Evolutionary conservation across 2,329 filamentous ascomycete species (phyloP), one percentile per base, ranked within the genome.

Genomic region (Aspergillus sp.): DNA sequence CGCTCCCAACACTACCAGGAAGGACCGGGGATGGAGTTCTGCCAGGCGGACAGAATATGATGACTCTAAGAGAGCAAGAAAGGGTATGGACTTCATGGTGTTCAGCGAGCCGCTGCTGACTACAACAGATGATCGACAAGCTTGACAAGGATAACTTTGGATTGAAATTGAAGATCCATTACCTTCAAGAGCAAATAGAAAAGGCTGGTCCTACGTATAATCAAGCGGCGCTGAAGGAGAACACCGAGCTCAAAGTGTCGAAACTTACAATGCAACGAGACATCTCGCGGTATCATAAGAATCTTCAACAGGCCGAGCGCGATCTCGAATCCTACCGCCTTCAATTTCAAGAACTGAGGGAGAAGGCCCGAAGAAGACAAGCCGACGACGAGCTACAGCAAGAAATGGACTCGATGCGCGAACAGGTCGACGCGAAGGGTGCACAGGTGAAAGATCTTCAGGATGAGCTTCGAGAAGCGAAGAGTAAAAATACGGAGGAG

Each of bases 91-190:
- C n/a, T n/a, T n/a, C n/a, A n/a, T n/a, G n/a, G n/a, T n/a, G n/a
- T n/a, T n/a, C n/a, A n/a, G n/a, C n/a, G n/a, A n/a, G n/a, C n/a
- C n/a, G n/a, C n/a, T n/a, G 26, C 43, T 51, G 30, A 51, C 36
- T 29, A 32, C 5, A 13, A 13, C 40, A 75, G 69, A 75, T 77
- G 45, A 89, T 98, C 47, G 85, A 95, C 63, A 84, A 84, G 53
- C 89, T 98, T 48, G 86, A 95, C 55, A 98, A 98, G 66, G 91
- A 96, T 54, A 98, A 98, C 54, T 98, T 96, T 55, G 86, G 86
- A 15, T 70, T 98, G 33, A 96, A 96, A 61, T 73, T 96, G 47
- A 95, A 94, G 60, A 94, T 96, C 33, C 86, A 96, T 59, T 98
- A 93, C 57, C 72, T 98, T 35, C 86, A 98, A 57, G 86, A 96